Evolutionary conservation across 2,329 filamentous ascomycete species (phyloP).

Genomic region (Hypoxylon sp.): DNA sequence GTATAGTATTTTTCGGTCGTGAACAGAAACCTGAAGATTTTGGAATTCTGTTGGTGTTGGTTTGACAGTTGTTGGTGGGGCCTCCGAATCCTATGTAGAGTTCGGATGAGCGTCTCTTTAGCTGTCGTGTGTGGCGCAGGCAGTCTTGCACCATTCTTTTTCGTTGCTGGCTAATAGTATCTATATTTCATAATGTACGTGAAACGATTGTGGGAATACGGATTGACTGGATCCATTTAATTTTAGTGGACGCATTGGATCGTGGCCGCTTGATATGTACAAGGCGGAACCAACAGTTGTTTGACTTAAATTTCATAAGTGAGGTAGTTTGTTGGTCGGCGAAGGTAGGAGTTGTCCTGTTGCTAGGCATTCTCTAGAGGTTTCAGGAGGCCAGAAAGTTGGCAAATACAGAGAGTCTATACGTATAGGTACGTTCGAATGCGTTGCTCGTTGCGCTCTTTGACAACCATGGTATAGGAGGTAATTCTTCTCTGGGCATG

Average conservation of each 20-base stretch:
- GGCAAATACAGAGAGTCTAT: not conserved
- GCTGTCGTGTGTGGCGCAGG: conserved; percentile 13
- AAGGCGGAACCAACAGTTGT: not conserved
- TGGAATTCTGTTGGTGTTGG: not conserved
- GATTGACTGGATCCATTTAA: not conserved
- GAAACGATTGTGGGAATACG: conserved; percentile 20
- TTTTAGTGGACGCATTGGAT: not conserved
- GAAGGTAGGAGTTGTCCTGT: not conserved
- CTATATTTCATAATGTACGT: conserved; percentile 2
- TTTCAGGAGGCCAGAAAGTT: conserved; percentile 1
- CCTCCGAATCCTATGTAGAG: not conserved
- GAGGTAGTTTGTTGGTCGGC: not conserved
- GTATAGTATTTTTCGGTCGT: not conserved
- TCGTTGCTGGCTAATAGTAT: conserved; percentile 5
- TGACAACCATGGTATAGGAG: not conserved
- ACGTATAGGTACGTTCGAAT: conserved; percentile 1
- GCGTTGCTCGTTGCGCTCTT: not conserved
- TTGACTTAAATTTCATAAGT: not conserved
- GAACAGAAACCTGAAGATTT: conserved; percentile 11
- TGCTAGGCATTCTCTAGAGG: not conserved
- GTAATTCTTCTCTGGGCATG: not conserved
- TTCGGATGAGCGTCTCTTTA: conserved; percentile 3
- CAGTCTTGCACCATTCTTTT: not conserved
- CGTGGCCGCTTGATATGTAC: not conserved
- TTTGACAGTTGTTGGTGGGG: conserved; percentile 11